Percentiles rank a stretch among this genome's conserved stretches.
These are phyloP conservation scores for Escovopsis sp. DNA, from an alignment of 2,329 filamentous ascomycete species.

Conservation along the genomic window DNA sequence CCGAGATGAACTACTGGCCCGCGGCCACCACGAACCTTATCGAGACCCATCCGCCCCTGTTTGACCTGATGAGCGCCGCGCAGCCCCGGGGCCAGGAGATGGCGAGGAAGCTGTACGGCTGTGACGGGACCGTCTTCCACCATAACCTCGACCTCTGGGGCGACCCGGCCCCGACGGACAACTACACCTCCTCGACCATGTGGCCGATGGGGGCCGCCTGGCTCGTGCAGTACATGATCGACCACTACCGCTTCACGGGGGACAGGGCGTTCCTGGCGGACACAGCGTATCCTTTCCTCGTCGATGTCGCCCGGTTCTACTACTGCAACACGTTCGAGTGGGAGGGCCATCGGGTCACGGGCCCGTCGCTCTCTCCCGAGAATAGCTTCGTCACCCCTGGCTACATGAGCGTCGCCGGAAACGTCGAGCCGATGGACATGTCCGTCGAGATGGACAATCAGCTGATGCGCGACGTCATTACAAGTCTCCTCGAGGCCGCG, in stretches of 20 bases:
- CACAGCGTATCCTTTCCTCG: slow-evolving; percentile 15
- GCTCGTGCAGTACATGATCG: slow-evolving; percentile 24
- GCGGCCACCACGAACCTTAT: slow-evolving; percentile 15
- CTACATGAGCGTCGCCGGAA: slow-evolving; percentile 1
- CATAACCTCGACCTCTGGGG: slow-evolving; percentile 21
- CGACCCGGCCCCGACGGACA: slow-evolving; percentile 18
- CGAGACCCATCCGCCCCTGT: slow-evolving; percentile 24
- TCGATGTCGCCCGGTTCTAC: slow-evolving; percentile 18
- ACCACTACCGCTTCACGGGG: slow-evolving; percentile 22
- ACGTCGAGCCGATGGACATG: slow-evolving; percentile 7
- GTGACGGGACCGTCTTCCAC: slow-evolving; percentile 16
- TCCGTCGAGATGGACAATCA: slow-evolving; percentile 16
- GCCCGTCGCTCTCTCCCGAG: slow-evolving; percentile 15
- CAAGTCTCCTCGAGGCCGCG: slow-evolving; percentile 3
- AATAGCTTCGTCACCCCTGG: slow-evolving; percentile 12
- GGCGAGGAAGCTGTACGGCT: slow-evolving; percentile 18
- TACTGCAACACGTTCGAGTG: slow-evolving; percentile 19
- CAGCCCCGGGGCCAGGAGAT: slow-evolving; percentile 16
- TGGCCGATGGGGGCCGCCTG: slow-evolving; percentile 28
- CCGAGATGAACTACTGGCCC: slow-evolving; percentile 35
- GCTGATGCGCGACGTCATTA: slow-evolving; percentile 6
- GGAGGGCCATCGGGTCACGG: slow-evolving; percentile 12
- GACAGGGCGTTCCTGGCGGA: slow-evolving; percentile 10
- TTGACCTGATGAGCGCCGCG: slow-evolving; percentile 15
- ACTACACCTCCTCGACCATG: slow-evolving; percentile 10